Evolutionary conservation across 2,329 filamentous ascomycete species (phyloP).

Genomic region (Aspergillus cejpii): DNA sequence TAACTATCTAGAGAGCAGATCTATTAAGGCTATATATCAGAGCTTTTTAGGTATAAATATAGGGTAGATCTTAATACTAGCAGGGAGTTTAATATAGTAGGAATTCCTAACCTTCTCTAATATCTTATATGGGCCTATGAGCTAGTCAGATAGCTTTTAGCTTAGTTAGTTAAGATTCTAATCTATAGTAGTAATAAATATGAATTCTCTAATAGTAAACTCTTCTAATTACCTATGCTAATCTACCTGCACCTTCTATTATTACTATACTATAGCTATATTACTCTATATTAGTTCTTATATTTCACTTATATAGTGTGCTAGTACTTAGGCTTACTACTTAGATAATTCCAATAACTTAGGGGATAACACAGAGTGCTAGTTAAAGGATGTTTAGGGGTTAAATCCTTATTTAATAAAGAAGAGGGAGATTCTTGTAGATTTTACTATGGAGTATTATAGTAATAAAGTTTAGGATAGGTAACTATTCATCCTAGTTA

Average conservation of each 20-base stretch:
- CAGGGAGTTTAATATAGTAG: no score
- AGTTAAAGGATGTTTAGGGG: neutral
- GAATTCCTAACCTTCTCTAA: no score
- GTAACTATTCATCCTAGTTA: no score
- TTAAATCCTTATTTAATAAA: no score
- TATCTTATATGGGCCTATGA: no score
- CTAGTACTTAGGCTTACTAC: neutral
- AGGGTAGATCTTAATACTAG: no score
- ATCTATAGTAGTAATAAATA: neutral
- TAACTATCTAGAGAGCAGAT: no score
- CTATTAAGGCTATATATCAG: no score
- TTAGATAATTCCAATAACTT: neutral
- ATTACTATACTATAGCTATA: neutral
- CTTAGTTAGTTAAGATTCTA: neutral
- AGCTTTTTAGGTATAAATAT: no score
- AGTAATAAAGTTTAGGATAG: no score
- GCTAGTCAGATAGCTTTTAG: no score
- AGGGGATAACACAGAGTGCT: no score
- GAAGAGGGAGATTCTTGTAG: neutral
- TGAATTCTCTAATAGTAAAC: neutral
- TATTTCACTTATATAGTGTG: neutral
- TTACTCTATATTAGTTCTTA: neutral
- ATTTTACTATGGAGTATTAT: neutral
- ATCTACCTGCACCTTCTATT: neutral
- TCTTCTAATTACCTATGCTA: neutral